Evolutionary conservation across 768 basidiomycete species (phyloP).

Genomic region (Strobilomyces echinocephalus): DNA sequence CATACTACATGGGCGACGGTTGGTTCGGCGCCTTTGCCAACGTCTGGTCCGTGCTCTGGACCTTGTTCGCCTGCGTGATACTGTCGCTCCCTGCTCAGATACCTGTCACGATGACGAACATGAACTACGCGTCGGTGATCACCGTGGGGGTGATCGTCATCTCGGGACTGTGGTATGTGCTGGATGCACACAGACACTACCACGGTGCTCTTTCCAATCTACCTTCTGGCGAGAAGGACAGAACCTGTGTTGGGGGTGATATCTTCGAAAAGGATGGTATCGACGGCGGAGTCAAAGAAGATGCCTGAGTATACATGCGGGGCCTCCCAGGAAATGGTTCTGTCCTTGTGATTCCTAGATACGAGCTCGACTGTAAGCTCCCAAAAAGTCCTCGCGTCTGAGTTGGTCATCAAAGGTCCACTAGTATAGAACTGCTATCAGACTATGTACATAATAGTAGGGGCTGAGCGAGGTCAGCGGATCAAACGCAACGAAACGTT

Average conservation of each 20-base stretch:
- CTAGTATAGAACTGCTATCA: no score
- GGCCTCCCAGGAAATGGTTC: not conserved
- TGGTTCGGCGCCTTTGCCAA: conserved; percentile 42
- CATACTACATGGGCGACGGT: conserved; percentile 56
- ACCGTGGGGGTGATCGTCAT: conserved; percentile 18
- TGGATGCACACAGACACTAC: conserved; percentile 51
- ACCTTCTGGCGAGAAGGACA: conserved; percentile 5
- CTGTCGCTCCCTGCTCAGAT: conserved; percentile 47
- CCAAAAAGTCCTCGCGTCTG: no score
- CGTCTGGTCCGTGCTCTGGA: conserved; percentile 42
- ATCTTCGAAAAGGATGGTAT: not conserved
- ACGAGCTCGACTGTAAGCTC: not conserved
- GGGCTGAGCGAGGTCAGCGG: no score
- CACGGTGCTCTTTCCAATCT: conserved; percentile 56
- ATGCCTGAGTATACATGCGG: not conserved
- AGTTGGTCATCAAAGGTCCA: no score
- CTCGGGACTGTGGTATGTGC: conserved; percentile 48
- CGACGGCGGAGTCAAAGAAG: not conserved
- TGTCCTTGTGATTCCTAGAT: not conserved
- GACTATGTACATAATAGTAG: no score
- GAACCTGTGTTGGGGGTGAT: not conserved
- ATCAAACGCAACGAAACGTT: no score
- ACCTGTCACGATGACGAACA: conserved; percentile 46
- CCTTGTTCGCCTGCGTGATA: conserved; percentile 41
- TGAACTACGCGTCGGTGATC: conserved; percentile 48